Conservation (phyloP, 768 basidiomycete genomes). For the Boletus rubescentipes region DNA sequence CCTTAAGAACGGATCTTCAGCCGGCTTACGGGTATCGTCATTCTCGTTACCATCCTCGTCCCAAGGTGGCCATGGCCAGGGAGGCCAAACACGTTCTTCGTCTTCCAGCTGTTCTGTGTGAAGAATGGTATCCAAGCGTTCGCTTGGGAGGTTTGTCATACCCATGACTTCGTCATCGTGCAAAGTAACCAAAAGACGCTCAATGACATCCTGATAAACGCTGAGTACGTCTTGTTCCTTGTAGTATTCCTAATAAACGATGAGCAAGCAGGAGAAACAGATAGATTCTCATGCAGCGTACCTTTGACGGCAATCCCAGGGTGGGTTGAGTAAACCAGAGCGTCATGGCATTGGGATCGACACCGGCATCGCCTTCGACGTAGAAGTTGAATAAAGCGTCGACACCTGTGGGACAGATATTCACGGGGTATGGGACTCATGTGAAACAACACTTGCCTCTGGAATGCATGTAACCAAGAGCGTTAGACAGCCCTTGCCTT, state of each 20-base stretch:
- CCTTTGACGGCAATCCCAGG: slow-evolving; percentile 87
- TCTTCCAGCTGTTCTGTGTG: slow-evolving; percentile 40
- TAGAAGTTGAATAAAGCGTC: slow-evolving; percentile 74
- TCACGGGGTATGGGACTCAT: neutral
- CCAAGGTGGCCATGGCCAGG: slow-evolving; percentile 89
- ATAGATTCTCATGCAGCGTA: slow-evolving; percentile 22
- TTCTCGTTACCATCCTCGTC: slow-evolving; percentile 55
- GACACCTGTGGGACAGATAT: slow-evolving; percentile 50
- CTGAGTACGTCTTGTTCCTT: slow-evolving; percentile 67
- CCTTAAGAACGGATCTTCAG: slow-evolving; percentile 38
- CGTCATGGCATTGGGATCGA: slow-evolving; percentile 82
- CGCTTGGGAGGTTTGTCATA: slow-evolving; percentile 5
- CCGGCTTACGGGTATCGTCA: slow-evolving; percentile 37
- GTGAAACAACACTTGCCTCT: slow-evolving; percentile 49
- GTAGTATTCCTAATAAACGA: slow-evolving; percentile 74
- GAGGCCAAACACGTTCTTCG: slow-evolving; percentile 56
- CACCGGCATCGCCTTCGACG: slow-evolving; percentile 86
- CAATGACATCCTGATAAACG: slow-evolving; percentile 69
- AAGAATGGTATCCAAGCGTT: slow-evolving; percentile 26
- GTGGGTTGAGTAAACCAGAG: slow-evolving; percentile 83
- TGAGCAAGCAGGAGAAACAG: neutral
- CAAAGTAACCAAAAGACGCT: slow-evolving; percentile 61
- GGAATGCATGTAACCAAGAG: slow-evolving; percentile 84
- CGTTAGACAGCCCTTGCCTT: slow-evolving; percentile 69
- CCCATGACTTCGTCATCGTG: slow-evolving; percentile 42